Evolutionary conservation across 441 rosid species (phyloP).

Genomic region (Monsonia emarginata): DNA sequence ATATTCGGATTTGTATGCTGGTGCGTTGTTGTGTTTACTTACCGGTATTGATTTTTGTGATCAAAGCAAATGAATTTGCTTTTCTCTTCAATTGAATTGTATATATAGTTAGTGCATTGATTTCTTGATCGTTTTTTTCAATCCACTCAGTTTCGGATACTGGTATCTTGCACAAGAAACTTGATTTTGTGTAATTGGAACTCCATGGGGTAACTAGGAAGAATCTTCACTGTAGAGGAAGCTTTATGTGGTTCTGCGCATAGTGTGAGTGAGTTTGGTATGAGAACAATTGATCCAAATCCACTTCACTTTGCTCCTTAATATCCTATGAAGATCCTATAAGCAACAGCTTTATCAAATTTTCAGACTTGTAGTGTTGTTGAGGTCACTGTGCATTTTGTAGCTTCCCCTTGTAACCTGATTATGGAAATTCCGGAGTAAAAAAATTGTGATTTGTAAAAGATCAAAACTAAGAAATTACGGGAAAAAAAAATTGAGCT

Average conservation of each 20-base stretch:
- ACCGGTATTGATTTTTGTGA: not conserved
- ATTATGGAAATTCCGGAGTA: not conserved
- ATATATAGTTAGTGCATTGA: not conserved
- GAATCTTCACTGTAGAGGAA: not conserved
- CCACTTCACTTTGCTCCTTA: not conserved
- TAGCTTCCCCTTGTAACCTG: not conserved
- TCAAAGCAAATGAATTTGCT: not conserved
- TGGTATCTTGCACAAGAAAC: not conserved
- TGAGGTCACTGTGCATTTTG: no score
- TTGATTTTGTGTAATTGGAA: not conserved
- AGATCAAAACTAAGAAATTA: no score
- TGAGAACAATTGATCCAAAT: not conserved
- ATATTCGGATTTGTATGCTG: not conserved
- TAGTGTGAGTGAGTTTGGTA: not conserved
- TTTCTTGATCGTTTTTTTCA: not conserved
- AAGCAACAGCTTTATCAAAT: not conserved
- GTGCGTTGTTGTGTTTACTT: not conserved
- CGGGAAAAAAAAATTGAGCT: not conserved
- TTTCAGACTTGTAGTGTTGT: not conserved
- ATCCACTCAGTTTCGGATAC: not conserved
- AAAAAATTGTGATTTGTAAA: no score
- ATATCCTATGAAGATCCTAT: not conserved
- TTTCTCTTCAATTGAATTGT: not conserved
- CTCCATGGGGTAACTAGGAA: not conserved
- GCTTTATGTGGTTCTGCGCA: not conserved